A percentile compares a stretch with the other conserved stretches of the same genome.
Conservation (phyloP, 805 yeast genomes). For the Saccharomycopsis microspora region DNA sequence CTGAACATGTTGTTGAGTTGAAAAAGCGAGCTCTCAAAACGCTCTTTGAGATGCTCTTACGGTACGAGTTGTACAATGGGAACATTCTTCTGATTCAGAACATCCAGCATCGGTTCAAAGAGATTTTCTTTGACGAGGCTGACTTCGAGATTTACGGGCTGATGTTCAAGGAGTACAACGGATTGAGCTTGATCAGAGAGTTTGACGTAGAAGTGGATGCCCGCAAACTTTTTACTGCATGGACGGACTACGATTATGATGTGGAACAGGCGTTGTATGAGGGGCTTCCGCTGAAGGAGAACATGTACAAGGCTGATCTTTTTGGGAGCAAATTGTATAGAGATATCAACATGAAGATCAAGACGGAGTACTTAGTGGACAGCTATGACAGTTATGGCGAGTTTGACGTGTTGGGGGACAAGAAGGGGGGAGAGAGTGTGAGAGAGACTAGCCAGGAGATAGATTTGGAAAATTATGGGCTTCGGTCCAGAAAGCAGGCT, state of each 20-base stretch:
- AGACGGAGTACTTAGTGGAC: conserved; percentile 5
- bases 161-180: conserved; percentile 10
- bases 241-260: conserved; percentile 4
- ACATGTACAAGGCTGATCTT: background rate
- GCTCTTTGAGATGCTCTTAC: conserved; percentile 47
- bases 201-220: conserved; percentile 11
- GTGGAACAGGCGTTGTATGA: conserved; percentile 1
- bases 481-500: background rate
- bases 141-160: conserved; percentile 11
- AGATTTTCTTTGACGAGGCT: conserved; percentile 52
- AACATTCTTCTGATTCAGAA: conserved; percentile 55
- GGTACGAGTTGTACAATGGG: conserved; percentile 60
- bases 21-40: conserved; percentile 28
- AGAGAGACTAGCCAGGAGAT: background rate
- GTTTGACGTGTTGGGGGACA: background rate
- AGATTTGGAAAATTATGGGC: conserved; percentile 9
- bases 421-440: background rate
- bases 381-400: conserved; percentile 4
- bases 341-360: conserved; percentile 2
- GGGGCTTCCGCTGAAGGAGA: background rate
- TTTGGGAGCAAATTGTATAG: background rate
- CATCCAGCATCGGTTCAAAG: conserved; percentile 55
- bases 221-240: conserved; percentile 1
- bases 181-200: conserved; percentile 20
- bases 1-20: background rate